Base-by-base conservation (phyloP, 2,329 filamentous ascomycete species). In the Trichoderma aggressivum region DNA sequence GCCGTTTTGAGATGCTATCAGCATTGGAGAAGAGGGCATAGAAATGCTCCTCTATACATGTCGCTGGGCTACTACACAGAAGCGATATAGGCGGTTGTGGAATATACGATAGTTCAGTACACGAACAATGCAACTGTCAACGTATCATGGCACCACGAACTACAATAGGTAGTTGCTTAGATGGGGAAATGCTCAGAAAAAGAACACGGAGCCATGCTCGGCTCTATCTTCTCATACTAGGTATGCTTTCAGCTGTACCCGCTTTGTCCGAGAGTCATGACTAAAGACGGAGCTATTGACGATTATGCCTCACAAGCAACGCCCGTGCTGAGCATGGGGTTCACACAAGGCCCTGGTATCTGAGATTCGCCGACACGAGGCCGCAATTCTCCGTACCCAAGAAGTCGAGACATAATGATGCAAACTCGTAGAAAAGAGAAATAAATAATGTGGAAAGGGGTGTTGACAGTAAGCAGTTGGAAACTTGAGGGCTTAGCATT, bases 371-470 rank as follows among this genome's bases (percentile, higher is more conserved):
- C 59, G 69, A 69, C 39, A 26, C 21, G 56, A 50, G 26, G 21
- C n/a, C 32, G 66, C 43, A 71, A 60, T 71, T 71, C 61, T 71
- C 69, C 69, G 62, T 34, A 28, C n/a, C 32, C 53, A 55, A 55
- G 34, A 12, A 6, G 18, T 28, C 28, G 18, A 47, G 34, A n/a
- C 18, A 58, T 28, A 21, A 28, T 32, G 1, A n/a, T 30, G 32
- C 24, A 66, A 24, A n/a, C 18, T 16, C 11, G 10, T 2, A 11
- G 12, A n/a, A 34, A 8, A 3, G 32, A 39, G 16, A 5, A 61
- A 28, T 28, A 28, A 14, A 28, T 6, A 3, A 21, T 26, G 24
- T 12, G 28, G 3, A 5, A 43, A 7, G 10, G 3, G 5, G 0
- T 3, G 2, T n/a, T 28, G 2, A 3, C 6, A 2, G 3, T 28